Evolutionary conservation across 768 basidiomycete genomes (phyloP), one percentile per base, ranked within the genome.

Genomic region (Asterophora parasitica): DNA sequence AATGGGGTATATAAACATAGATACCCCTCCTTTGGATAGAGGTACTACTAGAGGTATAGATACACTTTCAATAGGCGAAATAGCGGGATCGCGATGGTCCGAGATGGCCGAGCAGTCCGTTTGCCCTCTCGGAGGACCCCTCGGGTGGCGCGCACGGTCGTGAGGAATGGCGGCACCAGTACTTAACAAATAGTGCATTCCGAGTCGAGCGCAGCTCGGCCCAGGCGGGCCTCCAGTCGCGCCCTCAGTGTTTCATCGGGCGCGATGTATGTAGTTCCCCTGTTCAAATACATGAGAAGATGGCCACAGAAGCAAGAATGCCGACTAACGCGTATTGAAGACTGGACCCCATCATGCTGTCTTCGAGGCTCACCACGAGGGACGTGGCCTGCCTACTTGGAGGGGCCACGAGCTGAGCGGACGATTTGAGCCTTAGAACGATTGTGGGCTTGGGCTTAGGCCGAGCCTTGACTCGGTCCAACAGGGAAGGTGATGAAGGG

Each of bases 261-360:
- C 0, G 65, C 68, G 19, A 78, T 72, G 53, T 73, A 79, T 1
- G 74, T 68, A 11, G 68, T 77, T 17, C 71, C 73, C 2, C 74
- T 76, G 36, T 9, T 28, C 39, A 5, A 41, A 16, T 15, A 46
- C 28, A 15, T 17, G 40, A 33, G 35, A 28, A 28, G 59, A 45
- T 35, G 36, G 2, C 12, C 30, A 26, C 10, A 16, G 9, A 13
- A 9, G n/a, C 30, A 26, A 2, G 35, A 42, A 8, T 43, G 28
- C 11, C 13, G 23, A 45, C 81, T 61, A 46, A 83, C 81, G 72
- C 69, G 44, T 78, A 79, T 42, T 77, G 73, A 4, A 83, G 56
- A 45, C 76, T 75, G 0, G 66, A 59, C 2, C 70, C 80, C 62
- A 61, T 61, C 40, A 55, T 50, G 52, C 53, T 74, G 23, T 67